Evolutionary conservation across 2,329 filamentous ascomycete species (phyloP), one percentile per base, ranked within the genome.

Genomic region (Xylariaceae sp.): DNA sequence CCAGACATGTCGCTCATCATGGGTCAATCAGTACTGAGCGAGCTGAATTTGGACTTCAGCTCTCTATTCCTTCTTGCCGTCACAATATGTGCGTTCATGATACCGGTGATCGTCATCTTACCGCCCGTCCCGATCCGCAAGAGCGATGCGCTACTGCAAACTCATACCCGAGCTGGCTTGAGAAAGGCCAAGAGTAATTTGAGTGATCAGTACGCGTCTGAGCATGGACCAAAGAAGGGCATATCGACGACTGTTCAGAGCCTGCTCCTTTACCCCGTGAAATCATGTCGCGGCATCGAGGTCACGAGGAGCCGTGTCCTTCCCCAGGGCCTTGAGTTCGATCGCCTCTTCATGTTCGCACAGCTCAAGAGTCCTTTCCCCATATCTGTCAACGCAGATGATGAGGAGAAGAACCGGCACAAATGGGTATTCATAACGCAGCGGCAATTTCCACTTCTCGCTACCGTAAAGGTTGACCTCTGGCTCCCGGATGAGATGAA

Each of bases 301-400:
- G 68, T 96, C 42, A 71, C 79, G 45, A 71, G 76, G 53, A 81
- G 80, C 52, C 78, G 81, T 47, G 76, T 94, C 14, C 69, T 89
- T 41, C 72, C 81, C 6, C 81, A 81, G 2, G 90, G 90, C 2
- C 75, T 95, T 49, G 80, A 86, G 64, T 87, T 86, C 67, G 90
- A 96, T 68, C 82, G 90, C 6, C 80, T 92, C 58, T 95, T 90
- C 72, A 86, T 83, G 42, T 89, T 96, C 64, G 90, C 87, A 1
- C 86, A 91, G 66, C 73, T 79, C 53, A 73, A 72, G 64, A 75
- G 72, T 59, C 71, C 72, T 35, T 76, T 76, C 52, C 72, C 75
- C 2, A 68, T 71, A 15, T 51, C 63, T 14, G 58, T 67, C n/a
- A 63, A 70, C 44, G 61, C 63, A 11, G 58, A 65, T 12, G 61